Evolutionary conservation across 192 early-diverging fungal genomes (phyloP).

Genomic region (Backusella parvicylindrica): DNA sequence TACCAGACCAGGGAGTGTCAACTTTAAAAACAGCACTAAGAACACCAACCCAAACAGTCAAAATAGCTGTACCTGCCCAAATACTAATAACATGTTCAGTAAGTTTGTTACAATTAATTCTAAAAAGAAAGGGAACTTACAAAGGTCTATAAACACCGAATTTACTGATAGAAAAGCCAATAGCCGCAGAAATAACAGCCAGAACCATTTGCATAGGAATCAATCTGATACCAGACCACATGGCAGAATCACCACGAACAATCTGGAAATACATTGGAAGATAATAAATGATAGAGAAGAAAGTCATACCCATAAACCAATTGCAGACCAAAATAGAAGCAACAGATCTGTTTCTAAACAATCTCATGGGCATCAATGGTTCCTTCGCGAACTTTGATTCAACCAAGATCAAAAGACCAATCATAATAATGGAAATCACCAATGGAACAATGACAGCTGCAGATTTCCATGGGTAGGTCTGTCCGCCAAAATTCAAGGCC

Average conservation of each 20-base stretch:
- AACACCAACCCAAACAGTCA: constrained; percentile 62
- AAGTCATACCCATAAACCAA: constrained; percentile 62
- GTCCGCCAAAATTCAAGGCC: constrained; percentile 75
- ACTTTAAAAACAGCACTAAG: constrained; percentile 48
- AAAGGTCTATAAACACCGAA: constrained; percentile 14
- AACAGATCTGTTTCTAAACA: constrained; percentile 60
- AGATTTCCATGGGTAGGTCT: constrained; percentile 63
- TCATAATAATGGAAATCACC: constrained; percentile 40
- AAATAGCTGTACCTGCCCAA: constrained; percentile 53
- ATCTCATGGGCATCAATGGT: constrained; percentile 68
- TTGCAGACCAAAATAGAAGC: constrained; percentile 56
- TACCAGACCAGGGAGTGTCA: not conserved
- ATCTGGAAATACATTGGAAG: constrained; percentile 77
- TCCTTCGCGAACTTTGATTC: constrained; percentile 63
- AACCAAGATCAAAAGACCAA: constrained; percentile 56
- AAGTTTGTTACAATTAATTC: not conserved
- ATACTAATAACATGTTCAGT: not conserved
- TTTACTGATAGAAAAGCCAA: constrained; percentile 15
- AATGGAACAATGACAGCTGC: constrained; percentile 57
- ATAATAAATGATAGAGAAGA: constrained; percentile 69
- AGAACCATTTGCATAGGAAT: constrained; percentile 26
- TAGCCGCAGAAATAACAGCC: not conserved
- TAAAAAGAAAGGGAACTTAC: not conserved
- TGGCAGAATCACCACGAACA: constrained; percentile 50
- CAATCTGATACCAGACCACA: constrained; percentile 25